phyloP scores from a whole-genome alignment of 2,329 filamentous ascomycete species.

The Fusarium secorum region DNA sequence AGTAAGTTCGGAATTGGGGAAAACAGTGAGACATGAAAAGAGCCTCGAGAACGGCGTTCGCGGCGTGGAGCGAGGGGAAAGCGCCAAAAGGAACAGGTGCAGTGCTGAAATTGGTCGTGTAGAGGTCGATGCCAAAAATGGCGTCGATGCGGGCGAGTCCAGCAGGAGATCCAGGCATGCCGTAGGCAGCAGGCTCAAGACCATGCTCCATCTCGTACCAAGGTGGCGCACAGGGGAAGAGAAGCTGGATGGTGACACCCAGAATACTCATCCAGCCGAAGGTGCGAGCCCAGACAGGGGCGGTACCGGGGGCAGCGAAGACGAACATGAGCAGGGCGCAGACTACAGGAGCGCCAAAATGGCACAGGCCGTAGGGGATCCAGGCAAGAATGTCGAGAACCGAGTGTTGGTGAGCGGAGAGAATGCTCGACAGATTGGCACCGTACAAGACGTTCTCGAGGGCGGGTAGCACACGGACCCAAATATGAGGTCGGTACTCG shows the following conservation, averaged over 20 bases:
- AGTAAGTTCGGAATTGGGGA: constrained; percentile 80
- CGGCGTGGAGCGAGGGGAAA: constrained; percentile 92
- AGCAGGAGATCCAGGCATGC: constrained; percentile 87
- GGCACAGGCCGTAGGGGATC: constrained; percentile 90
- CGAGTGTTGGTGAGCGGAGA: constrained; percentile 86
- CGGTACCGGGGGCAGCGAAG: constrained; percentile 84
- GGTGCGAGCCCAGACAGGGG: constrained; percentile 82
- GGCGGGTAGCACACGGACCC: constrained; percentile 92
- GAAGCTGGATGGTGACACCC: constrained; percentile 85
- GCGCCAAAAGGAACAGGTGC: constrained; percentile 94
- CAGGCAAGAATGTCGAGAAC: constrained; percentile 88
- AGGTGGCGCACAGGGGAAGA: constrained; percentile 92
- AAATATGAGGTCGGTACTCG: constrained; percentile 90
- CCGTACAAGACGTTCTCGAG: constrained; percentile 97
- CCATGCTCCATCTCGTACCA: constrained; percentile 98
- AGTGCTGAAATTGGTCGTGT: constrained; percentile 89
- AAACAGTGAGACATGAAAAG: constrained; percentile 95
- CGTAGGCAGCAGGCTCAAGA: constrained; percentile 89
- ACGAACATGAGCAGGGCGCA: constrained; percentile 83
- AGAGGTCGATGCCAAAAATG: constrained; percentile 90
- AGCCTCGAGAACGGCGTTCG: constrained; percentile 86
- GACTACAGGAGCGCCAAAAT: constrained; percentile 86
- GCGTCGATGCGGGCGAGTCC: constrained; percentile 88
- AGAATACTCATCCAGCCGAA: constrained; percentile 94
- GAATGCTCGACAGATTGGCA: constrained; percentile 93